These are phyloP conservation scores for Moringa oleifera DNA, from an alignment of 345 rosid species.

Conservation along the genomic window DNA sequence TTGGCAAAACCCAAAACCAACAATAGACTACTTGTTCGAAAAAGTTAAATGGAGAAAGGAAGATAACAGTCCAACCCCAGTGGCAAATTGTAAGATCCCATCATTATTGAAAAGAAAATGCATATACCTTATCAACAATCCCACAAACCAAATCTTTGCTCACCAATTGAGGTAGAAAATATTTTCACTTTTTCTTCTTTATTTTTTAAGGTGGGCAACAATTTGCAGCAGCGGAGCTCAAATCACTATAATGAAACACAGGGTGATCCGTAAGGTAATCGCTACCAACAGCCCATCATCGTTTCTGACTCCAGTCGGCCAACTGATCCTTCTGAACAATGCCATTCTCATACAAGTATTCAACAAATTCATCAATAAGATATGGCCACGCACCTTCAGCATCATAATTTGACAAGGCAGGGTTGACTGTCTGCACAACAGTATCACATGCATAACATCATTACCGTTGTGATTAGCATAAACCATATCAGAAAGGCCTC, in stretches of 20 bases:
- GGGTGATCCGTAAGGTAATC: background rate
- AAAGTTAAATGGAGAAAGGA: too few relatives aligned
- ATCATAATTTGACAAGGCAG: conserved; percentile 62
- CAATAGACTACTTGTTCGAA: too few relatives aligned
- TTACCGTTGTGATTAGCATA: too few relatives aligned
- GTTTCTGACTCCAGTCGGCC: conserved; percentile 18
- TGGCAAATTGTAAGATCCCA: too few relatives aligned
- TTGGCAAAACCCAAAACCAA: too few relatives aligned
- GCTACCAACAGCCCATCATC: conserved; percentile 4
- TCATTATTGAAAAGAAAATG: conserved; percentile 5
- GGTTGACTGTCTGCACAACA: conserved; percentile 62
- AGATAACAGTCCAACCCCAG: too few relatives aligned
- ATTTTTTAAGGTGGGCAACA: background rate
- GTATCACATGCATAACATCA: too few relatives aligned
- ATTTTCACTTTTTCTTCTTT: background rate
- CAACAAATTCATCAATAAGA: conserved; percentile 95
- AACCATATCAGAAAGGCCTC: too few relatives aligned
- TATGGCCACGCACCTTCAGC: conserved; percentile 99
- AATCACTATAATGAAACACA: conserved; percentile 12
- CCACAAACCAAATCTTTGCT: conserved; percentile 4
- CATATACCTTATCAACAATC: conserved; percentile 13
- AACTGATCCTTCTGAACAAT: conserved; percentile 32
- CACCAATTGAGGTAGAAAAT: conserved; percentile 4
- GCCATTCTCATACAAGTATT: conserved; percentile 67
- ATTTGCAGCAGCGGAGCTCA: conserved; percentile 3